A percentile compares a stretch with the other conserved stretches of the same genome.
phyloP scores from a whole-genome alignment of 2,329 filamentous ascomycete species.

The Dactylellina leptospora region DNA sequence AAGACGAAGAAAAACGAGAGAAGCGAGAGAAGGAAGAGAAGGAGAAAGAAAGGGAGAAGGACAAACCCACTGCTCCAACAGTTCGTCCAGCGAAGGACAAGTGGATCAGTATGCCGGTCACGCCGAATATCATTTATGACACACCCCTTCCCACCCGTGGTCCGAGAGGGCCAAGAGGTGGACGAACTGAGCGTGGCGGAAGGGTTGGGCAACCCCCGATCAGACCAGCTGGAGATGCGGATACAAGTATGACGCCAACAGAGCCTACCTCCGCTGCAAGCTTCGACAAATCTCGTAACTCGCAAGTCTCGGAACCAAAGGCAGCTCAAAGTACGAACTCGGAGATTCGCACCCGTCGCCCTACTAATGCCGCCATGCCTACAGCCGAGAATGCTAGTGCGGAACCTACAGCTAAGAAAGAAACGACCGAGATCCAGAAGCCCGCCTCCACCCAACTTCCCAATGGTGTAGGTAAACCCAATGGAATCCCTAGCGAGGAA shows the following conservation, averaged over 20 bases:
- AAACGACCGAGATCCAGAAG: conserved; percentile 23
- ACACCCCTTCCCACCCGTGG: conserved; percentile 73
- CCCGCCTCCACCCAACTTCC: conserved; percentile 3
- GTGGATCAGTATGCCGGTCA: conserved; percentile 84
- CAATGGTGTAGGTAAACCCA: conserved; percentile 21
- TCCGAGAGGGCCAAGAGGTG: conserved; percentile 65
- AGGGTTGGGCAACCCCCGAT: conserved; percentile 60
- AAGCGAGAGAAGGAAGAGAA: conserved; percentile 65
- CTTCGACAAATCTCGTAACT: conserved; percentile 37
- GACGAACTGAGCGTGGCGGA: conserved; percentile 67
- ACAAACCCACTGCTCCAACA: conserved; percentile 69
- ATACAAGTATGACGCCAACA: conserved; percentile 36
- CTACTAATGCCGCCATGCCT: conserved; percentile 20
- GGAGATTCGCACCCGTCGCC: conserved; percentile 18
- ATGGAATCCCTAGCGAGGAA: conserved; percentile 13
- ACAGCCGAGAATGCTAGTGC: conserved; percentile 16
- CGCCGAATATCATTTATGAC: conserved; percentile 84
- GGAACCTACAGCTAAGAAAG: conserved; percentile 29
- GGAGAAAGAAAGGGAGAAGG: conserved; percentile 69
- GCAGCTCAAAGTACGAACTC: conserved; percentile 24
- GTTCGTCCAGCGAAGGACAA: conserved; percentile 74
- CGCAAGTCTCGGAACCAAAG: conserved; percentile 40
- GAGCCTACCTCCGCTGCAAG: conserved; percentile 12
- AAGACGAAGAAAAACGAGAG: conserved; percentile 80
- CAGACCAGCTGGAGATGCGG: conserved; percentile 60